Percentiles rank a stretch among this genome's conserved stretches.
Conservation (phyloP, 345 rosid genomes). For the Litchi chinensis region DNA sequence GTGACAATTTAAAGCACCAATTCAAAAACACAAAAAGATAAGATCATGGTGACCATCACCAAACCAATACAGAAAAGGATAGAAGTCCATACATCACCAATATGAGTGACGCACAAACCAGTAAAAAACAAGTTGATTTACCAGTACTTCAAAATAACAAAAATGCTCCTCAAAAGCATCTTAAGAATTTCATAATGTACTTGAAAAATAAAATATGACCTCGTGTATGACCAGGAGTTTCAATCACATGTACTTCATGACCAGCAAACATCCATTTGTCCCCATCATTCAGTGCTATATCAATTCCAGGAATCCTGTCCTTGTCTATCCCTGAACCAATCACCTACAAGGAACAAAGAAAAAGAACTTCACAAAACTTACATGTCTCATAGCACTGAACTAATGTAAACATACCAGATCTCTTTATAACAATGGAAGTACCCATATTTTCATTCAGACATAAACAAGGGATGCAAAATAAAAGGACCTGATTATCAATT, state of each 20-base stretch:
- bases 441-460: not conserved
- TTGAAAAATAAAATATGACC: slow-evolving; percentile 46
- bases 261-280: slow-evolving; percentile 99
- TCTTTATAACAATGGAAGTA: not conserved
- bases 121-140: not conserved
- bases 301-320: slow-evolving; percentile 90
- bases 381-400: not conserved
- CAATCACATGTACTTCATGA: slow-evolving; percentile 82
- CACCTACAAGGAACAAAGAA: slow-evolving; percentile 57
- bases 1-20: not conserved
- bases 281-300: slow-evolving; percentile 76
- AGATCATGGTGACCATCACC: not conserved
- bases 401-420: not conserved
- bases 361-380: not conserved
- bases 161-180: not conserved
- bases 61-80: not conserved
- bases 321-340: slow-evolving; percentile 82
- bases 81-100: not conserved
- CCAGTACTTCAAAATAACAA: not conserved
- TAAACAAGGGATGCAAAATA: not conserved
- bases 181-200: slow-evolving; percentile 14
- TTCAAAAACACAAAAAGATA: not conserved
- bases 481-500: not conserved
- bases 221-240: slow-evolving; percentile 97
- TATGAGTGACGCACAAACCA: no score